Evolutionary conservation across 2,329 filamentous ascomycete species (phyloP), one percentile per base, ranked within the genome.

Genomic region (Cladosporium sp.): DNA sequence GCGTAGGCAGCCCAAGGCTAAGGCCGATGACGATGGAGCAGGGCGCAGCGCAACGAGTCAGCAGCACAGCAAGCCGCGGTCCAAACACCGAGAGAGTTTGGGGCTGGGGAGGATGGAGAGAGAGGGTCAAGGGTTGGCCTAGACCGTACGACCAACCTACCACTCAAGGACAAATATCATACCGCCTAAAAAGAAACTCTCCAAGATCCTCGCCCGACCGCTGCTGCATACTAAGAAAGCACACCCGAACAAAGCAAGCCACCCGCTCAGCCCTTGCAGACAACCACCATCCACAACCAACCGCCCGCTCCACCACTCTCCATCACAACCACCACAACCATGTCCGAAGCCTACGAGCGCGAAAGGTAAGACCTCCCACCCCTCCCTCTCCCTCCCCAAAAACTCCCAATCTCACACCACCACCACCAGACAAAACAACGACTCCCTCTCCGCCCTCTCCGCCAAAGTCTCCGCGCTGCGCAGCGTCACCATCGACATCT

Each of bases 401-500:
- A 28, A 49, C 51, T 44, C 28, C 15, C 4, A 15, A 5, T 2
- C 32, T 34, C 1, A 62, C 12, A 36, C 8, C 12, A 11, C 1
- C 49, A 0, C 36, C 8, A n/a, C 34, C 34, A 64, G 87, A 74
- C 95, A 99, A 81, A 99, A 99, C 83, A 96, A 98, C 81, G 89
- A 92, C 71, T 93, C 94, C 73, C 91, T 99, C 65, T 90, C 94
- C 75, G 93, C 96, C 78, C 90, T 99, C 44, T 91, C 91, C 18
- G 86, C 88, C 71, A 99, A 99, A 82, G 93, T 98, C 65, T 92
- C 92, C 21, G 92, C 93, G 62, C 87, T 99, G 69, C 92, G 94
- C 75, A 92, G 91, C 79, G 92, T 99, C 60, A 99, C 95, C 51
- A 88, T 98, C 71, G 93, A 99, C 82, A 99, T 99, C 75, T 97